Evolutionary conservation across 2,329 filamentous ascomycete species (phyloP), one percentile per base, ranked within the genome.

Genomic region (Lecanoromycetidae sp.): DNA sequence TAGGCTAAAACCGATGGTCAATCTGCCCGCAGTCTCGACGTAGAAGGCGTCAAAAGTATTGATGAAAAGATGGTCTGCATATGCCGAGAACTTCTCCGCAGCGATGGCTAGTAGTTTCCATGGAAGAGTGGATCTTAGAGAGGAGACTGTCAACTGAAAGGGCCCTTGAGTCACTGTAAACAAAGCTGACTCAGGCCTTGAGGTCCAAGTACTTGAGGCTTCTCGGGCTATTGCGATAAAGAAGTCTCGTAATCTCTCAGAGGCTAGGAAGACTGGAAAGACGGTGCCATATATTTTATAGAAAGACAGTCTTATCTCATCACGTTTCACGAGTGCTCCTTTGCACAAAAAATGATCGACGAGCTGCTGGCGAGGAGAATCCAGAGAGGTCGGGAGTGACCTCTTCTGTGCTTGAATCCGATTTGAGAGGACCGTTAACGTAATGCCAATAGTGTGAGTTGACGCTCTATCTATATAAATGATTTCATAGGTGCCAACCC

Each of bases 111-210:
- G 20, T 15, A 15, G 2, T 2, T 20, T 13, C 36, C 36, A 38
- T n/a, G 39, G 39, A 19, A 42, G n/a, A 2, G 3, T 2, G 8
- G 39, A 13, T 19, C 39, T 26, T 17, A 42, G 23, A 26, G 23
- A 42, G 5, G 39, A 42, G 4, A 32, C 15, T 12, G 39, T 42
- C 8, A 42, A 26, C 26, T 42, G 39, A 17, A 42, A 42, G n/a
- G n/a, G 15, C 3, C 39, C 39, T 20, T 30, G 13, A 13, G 25
- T 20, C 7, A 42, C 15, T 6, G 39, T 42, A 2, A 42, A 29
- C 6, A 42, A 12, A 15, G 39, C 25, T 10, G 25, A 1, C 27
- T 38, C 20, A 10, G 39, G n/a, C 6, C 2, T n/a, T 23, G 9
- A 42, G 6, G 25, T 19, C 39, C 39, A 32, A 13, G n/a, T 12